Conservation (phyloP, 257 asterid genomes). For the Ophiorrhiza pumila region DNA sequence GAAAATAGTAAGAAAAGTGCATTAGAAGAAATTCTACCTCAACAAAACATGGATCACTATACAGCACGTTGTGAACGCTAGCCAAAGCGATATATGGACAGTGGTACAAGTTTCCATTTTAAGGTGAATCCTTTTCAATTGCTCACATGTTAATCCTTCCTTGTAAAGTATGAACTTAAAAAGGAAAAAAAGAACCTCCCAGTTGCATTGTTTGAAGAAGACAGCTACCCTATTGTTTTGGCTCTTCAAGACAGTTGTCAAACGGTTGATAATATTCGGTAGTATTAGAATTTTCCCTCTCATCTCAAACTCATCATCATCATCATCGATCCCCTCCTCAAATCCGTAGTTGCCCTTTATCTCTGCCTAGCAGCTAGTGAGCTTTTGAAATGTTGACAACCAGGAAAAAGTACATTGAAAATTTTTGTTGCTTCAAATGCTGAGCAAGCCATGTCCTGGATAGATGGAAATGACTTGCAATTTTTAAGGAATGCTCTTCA, state of each 20-base stretch:
- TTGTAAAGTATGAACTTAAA: constrained; percentile 21
- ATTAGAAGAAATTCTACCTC: constrained; percentile 7
- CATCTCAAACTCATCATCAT: background rate
- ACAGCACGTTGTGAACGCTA: constrained; percentile 41
- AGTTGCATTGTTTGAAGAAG: constrained; percentile 49
- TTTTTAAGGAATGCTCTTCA: background rate
- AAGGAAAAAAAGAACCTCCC: constrained; percentile 36
- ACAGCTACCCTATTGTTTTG: constrained; percentile 49
- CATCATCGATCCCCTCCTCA: background rate
- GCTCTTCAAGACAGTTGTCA: constrained; percentile 21
- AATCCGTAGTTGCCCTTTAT: background rate
- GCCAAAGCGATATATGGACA: constrained; percentile 23
- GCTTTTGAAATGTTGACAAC: background rate
- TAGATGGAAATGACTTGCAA: background rate
- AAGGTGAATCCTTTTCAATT: constrained; percentile 39
- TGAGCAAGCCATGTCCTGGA: background rate
- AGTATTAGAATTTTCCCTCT: background rate
- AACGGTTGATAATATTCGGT: constrained; percentile 22
- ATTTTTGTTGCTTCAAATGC: too few relatives aligned
- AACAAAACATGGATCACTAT: background rate
- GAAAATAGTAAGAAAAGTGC: background rate
- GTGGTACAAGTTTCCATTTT: constrained; percentile 25
- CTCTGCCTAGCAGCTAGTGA: too few relatives aligned
- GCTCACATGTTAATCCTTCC: constrained; percentile 53
- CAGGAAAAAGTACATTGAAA: background rate